A percentile compares a stretch with the other conserved stretches of the same genome.
These are phyloP conservation scores for Phytophthora podocarpi DNA, from an alignment of 352 stramenopile genomes.

Conservation along the genomic window DNA sequence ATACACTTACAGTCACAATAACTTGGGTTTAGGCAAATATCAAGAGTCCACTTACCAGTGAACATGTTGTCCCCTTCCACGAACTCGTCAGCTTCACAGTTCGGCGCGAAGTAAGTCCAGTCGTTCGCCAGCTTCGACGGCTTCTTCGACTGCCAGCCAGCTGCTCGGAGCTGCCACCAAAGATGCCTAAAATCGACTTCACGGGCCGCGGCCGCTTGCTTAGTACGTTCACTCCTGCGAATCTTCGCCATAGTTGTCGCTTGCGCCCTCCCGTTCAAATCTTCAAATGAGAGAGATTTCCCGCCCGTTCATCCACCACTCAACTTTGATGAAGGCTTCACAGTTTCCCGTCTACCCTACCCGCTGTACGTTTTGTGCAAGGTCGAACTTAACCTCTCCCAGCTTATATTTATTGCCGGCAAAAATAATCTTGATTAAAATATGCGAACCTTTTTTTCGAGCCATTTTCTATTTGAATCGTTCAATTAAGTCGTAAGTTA, in stretches of 20 bases:
- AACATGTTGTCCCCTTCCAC: background rate
- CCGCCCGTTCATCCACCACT: background rate
- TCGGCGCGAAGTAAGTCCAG: background rate
- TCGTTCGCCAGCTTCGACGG: background rate
- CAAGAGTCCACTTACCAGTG: background rate
- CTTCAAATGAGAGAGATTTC: background rate
- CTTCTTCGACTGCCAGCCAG: background rate
- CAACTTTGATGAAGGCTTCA: background rate
- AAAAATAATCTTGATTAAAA: slow-evolving; percentile 11
- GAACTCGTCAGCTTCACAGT: background rate
- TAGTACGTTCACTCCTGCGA: background rate
- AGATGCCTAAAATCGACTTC: background rate
- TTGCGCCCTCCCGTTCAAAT: background rate
- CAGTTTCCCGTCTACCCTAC: background rate
- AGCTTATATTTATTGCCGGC: slow-evolving; percentile 1
- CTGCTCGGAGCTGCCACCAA: slow-evolving; percentile 2
- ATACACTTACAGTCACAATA: too few relatives aligned
- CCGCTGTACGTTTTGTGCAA: background rate
- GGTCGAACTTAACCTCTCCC: background rate
- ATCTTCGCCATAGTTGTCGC: background rate
- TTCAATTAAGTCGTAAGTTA: slow-evolving; percentile 11
- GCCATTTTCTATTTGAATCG: slow-evolving; percentile 6
- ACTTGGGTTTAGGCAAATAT: too few relatives aligned
- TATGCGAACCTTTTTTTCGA: slow-evolving; percentile 1
- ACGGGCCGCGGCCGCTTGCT: background rate